Base-by-base conservation (phyloP, 306 rosid species). In the Macrotyloma uniflorum region DNA sequence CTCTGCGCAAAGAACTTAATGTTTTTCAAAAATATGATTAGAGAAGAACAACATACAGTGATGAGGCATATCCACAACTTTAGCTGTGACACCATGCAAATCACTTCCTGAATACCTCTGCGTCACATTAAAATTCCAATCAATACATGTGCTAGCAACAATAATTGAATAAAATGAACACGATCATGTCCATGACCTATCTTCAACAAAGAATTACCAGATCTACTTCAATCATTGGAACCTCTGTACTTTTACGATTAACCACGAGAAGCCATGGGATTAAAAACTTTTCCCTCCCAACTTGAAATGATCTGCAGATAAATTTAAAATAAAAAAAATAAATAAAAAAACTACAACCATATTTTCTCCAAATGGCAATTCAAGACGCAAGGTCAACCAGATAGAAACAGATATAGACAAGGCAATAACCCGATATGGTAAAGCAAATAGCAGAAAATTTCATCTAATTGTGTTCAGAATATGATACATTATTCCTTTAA, bases 31-130 rank as follows among this genome's bases (percentile, higher is more conserved):
- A 55, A 15, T 22, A 18, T 26, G 38, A 63, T 24, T 26, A 76
- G 54, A 40, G 57, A 32, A 55, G 54, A 70, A 79, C 57, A 23
- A 82, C 97, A 3, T 90, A 95, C 99, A 95, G 79, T 74, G 89
- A 76, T 90, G 99, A 86, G 99, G 98, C 99, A 96, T 96, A 82
- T 96, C 98, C 84, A 88, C 88, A 81, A 96, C 96, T 86, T 93
- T 93, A 24, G 98, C 98, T n/a, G 94, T 90, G 72, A 96, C 93
- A 61, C 98, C 99, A 80, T 82, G 94, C 78, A 96, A 81, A 91
- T 96, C 99, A 66, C 84, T 89, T 83, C 94, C 98, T 2, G 98
- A 88, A 63, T 93, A 90, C 79, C 91, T 91, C 99, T 96, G 89
- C 80, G 70, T 32, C 33, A 68, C 75, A 88, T 28, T 78, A 45